phyloP scores from a whole-genome alignment of 1,284 basidiomycete genomes.

The Ustilago crameri region DNA sequence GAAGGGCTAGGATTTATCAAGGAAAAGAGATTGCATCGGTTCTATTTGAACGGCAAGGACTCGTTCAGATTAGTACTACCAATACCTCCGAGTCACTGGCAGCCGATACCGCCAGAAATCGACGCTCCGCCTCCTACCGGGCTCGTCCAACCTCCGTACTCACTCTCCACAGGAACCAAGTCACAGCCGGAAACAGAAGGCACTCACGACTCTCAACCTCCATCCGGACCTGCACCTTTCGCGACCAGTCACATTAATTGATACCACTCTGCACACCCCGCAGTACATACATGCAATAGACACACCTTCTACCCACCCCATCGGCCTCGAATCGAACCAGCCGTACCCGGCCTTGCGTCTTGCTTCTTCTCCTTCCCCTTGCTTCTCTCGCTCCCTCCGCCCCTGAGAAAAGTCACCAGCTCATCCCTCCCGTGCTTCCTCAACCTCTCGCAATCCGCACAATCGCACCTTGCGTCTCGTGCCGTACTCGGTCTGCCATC shows the following conservation, averaged over 20 bases:
- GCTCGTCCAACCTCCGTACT: conserved; percentile 32
- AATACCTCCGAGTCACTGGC: conserved; percentile 19
- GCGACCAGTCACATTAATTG: neutral
- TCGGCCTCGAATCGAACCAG: neutral
- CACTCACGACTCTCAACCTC: neutral
- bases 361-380: neutral
- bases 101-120: conserved; percentile 8
- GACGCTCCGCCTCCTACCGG: conserved; percentile 19
- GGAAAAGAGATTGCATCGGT: conserved; percentile 92
- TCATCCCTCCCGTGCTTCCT: neutral
- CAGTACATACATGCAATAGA: too few species aligned
- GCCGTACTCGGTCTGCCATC: neutral
- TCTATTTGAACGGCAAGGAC: conserved; percentile 84
- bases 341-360: neutral
- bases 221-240: neutral
- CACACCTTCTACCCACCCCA: too few species aligned
- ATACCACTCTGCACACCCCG: neutral
- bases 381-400: neutral
- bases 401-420: neutral
- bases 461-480: neutral
- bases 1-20: conserved; percentile 91
- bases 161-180: neutral
- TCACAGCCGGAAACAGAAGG: neutral
- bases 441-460: neutral
- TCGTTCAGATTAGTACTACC: conserved; percentile 61